Evolutionary conservation across 2,329 filamentous ascomycete genomes (phyloP), one percentile per base, ranked within the genome.

Genomic region (Xylogone sp.): DNA sequence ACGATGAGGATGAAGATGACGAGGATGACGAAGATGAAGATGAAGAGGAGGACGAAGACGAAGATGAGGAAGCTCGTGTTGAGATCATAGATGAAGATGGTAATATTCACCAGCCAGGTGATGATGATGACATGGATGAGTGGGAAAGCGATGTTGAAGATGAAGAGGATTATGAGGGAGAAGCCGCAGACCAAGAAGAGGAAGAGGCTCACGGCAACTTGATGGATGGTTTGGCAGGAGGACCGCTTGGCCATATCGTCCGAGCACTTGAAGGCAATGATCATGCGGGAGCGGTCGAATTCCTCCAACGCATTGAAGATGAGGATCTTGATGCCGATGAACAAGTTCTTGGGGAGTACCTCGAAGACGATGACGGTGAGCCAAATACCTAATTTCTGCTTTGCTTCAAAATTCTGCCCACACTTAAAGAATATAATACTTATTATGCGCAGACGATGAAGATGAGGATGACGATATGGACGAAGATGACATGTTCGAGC

Each of bases 381-480:
- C 50, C 42, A 6, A 27, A 5, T 10, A 27, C 24, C 39, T 43
- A 16, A 18, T 18, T 39, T 16, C 6, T n/a, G n/a, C n/a, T n/a
- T n/a, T n/a, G n/a, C n/a, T n/a, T n/a, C n/a, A n/a, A n/a, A n/a
- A n/a, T n/a, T n/a, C n/a, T n/a, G n/a, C n/a, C n/a, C n/a, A n/a
- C n/a, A n/a, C n/a, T n/a, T n/a, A n/a, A n/a, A n/a, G n/a, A n/a
- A n/a, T n/a, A 13, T 18, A 19, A 64, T 56, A 67, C 59, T 66
- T 47, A 62, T 9, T 47, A n/a, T 24, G 42, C 52, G 47, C 44
- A 56, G 77, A 77, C n/a, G 88, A 90, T 45, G 85, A 88, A 18
- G 86, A 88, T 42, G 84, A 86, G 43, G 82, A 86, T 20, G 82
- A 83, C 24, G 82, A 83, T 16, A 79, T 87, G 59, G 84, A 85